Conservation (phyloP, 2,329 filamentous ascomycete genomes). For the Sphaerostilbella broomeana region DNA sequence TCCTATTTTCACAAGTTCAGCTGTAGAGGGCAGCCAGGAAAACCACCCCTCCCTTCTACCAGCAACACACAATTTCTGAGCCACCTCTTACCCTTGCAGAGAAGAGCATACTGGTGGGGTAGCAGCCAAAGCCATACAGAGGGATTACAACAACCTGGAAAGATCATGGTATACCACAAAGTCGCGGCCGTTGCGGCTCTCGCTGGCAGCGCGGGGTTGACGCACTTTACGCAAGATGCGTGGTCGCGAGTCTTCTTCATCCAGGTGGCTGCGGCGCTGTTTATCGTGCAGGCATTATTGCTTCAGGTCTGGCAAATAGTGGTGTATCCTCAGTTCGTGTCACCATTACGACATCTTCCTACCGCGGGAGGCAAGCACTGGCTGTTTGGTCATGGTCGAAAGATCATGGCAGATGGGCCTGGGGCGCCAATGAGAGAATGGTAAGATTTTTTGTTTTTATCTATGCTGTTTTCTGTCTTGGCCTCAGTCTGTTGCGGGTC, state of each 20-base stretch:
- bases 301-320: constrained; percentile 38
- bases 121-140: constrained; percentile 15
- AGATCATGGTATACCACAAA: constrained; percentile 15
- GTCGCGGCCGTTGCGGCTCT: constrained; percentile 23
- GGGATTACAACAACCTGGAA: no score
- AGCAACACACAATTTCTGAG: no score
- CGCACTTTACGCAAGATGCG: constrained; percentile 15
- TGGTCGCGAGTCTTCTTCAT: constrained; percentile 28
- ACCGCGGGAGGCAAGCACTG: constrained; percentile 37
- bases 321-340: constrained; percentile 44
- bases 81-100: no score
- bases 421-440: constrained; percentile 43
- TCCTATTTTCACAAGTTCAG: no score
- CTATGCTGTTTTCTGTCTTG: neutral
- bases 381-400: constrained; percentile 41
- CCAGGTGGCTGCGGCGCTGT: constrained; percentile 29
- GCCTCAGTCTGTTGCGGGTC: no score
- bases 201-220: constrained; percentile 17
- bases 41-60: no score
- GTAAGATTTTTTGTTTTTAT: constrained; percentile 26
- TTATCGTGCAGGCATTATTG: constrained; percentile 27
- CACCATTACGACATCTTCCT: constrained; percentile 43
- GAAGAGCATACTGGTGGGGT: no score
- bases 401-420: constrained; percentile 33
- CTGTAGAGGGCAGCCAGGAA: no score